Conservation (phyloP, 139 green algal species). For the Chlamydomonas applanata region DNA sequence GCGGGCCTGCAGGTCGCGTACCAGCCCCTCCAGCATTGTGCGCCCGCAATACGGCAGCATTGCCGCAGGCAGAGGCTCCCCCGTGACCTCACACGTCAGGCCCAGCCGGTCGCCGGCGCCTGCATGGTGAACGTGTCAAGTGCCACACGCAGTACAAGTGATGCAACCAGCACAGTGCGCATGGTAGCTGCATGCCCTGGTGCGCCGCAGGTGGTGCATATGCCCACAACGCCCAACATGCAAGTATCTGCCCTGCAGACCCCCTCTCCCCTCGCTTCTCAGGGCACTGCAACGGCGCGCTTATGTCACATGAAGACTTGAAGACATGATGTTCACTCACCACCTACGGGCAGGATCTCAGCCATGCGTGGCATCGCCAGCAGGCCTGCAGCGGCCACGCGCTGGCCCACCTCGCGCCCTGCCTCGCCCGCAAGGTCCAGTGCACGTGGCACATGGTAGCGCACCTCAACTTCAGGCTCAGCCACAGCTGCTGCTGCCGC, state of each 20-base stretch:
- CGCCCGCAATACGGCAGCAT: slow-evolving; percentile 93
- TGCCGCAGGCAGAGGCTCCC: slow-evolving; percentile 87
- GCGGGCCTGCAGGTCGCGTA: slow-evolving; percentile 89
- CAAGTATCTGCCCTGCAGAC: no score
- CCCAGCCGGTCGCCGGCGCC: slow-evolving; percentile 92
- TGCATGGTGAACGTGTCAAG: no score
- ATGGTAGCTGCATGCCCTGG: no score
- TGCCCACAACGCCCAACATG: no score
- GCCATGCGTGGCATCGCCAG: slow-evolving; percentile 78
- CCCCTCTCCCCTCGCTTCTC: no score
- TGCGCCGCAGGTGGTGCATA: no score
- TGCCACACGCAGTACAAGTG: not conserved
- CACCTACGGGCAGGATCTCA: slow-evolving; percentile 95
- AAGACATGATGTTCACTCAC: slow-evolving; percentile 38
- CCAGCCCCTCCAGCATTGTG: slow-evolving; percentile 85
- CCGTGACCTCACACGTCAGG: slow-evolving; percentile 79
- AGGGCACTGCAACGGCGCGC: not conserved
- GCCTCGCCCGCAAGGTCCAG: slow-evolving; percentile 64
- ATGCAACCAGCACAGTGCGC: no score
- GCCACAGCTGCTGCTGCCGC: not conserved
- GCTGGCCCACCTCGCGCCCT: slow-evolving; percentile 28
- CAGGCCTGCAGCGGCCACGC: slow-evolving; percentile 54
- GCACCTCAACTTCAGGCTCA: not conserved
- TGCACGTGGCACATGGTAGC: slow-evolving; percentile 63
- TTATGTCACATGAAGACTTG: not conserved